Evolutionary conservation across 352 stramenopile species (phyloP).

Genomic region (Aphanomyces cochlioides): DNA sequence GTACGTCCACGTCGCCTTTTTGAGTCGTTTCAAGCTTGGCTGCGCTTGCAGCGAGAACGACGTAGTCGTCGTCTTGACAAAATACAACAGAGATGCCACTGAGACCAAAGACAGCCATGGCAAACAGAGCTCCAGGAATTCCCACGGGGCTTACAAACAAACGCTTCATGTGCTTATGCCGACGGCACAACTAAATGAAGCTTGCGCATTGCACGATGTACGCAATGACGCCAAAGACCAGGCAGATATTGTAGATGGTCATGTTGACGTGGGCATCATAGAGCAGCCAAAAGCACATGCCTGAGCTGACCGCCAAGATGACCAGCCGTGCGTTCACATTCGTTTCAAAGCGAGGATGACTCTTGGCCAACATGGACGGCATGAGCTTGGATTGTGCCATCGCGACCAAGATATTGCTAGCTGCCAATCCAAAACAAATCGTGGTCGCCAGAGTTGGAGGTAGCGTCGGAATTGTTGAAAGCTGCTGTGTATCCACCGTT

Average conservation of each 20-base stretch:
- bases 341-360: constrained; percentile 34
- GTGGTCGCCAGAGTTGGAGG: constrained; percentile 31
- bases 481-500: constrained; percentile 27
- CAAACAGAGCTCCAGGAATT: constrained; percentile 35
- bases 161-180: constrained; percentile 43
- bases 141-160: constrained; percentile 45
- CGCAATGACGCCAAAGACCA: constrained; percentile 41
- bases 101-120: constrained; percentile 37
- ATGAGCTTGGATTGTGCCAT: constrained; percentile 31
- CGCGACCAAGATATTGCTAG: constrained; percentile 24
- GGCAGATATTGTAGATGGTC: constrained; percentile 41
- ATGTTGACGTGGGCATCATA: constrained; percentile 22
- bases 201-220: constrained; percentile 45
- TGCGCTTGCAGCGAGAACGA: constrained; percentile 28
- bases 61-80: constrained; percentile 36
- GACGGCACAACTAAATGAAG: constrained; percentile 44
- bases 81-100: constrained; percentile 33
- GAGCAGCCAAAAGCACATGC: constrained; percentile 27
- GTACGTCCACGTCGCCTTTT: too few relatives aligned
- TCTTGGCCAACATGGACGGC: constrained; percentile 28
- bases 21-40: too few relatives aligned
- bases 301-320: constrained; percentile 23
- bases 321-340: constrained; percentile 16
- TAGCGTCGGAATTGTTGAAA: constrained; percentile 11
- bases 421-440: constrained; percentile 11